phyloP scores from a whole-genome alignment of 495 filamentous ascomycete species.

The Talaromyces liani region DNA sequence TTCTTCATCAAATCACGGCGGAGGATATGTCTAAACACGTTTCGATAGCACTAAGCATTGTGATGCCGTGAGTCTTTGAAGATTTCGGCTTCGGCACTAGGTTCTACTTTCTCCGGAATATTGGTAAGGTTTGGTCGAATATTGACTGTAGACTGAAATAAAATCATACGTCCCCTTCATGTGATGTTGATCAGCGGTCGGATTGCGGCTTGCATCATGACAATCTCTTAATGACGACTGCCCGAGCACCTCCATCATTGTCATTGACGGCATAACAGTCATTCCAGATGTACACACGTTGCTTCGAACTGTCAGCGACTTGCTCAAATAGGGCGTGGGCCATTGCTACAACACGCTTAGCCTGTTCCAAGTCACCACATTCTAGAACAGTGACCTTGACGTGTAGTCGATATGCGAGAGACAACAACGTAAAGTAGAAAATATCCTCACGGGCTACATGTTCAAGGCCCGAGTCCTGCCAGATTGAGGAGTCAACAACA shows the following conservation, averaged over 20 bases:
- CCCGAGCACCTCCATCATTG: slow-evolving; percentile 1
- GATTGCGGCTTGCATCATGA: not conserved
- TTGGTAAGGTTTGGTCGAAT: not conserved
- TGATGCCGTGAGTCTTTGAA: not conserved
- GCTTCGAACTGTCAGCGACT: not conserved
- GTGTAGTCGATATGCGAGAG: slow-evolving; percentile 13
- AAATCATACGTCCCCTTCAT: not conserved
- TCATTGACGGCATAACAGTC: not conserved
- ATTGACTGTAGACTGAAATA: not conserved
- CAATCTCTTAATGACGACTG: not conserved
- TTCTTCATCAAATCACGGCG: not conserved
- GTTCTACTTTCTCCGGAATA: not conserved
- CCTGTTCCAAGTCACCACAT: slow-evolving; percentile 30
- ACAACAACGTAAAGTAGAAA: slow-evolving; percentile 30
- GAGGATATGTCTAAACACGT: not conserved
- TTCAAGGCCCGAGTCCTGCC: not conserved
- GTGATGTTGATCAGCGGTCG: not conserved
- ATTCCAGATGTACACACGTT: slow-evolving; percentile 2
- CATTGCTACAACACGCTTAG: slow-evolving; percentile 20
- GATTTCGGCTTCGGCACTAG: not conserved
- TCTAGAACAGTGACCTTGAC: slow-evolving; percentile 29
- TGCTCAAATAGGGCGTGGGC: not conserved
- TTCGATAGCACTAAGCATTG: not conserved
- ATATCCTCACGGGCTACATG: slow-evolving; percentile 23
- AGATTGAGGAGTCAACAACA: not conserved